These are phyloP conservation scores for Oehlia diaphana DNA, from an alignment of 192 early-diverging fungal genomes.

Conservation along the genomic window DNA sequence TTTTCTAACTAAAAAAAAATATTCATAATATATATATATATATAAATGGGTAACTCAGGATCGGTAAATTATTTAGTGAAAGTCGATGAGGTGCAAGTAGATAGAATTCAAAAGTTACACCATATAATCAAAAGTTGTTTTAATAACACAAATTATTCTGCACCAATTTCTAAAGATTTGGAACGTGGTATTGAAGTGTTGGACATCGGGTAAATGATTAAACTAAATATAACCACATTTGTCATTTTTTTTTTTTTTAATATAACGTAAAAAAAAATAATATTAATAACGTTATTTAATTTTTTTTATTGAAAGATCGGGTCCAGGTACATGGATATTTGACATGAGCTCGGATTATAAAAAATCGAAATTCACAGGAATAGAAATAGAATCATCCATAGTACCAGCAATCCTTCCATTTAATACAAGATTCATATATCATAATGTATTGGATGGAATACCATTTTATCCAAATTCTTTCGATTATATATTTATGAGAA, in stretches of 20 bases:
- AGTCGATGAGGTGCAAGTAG: neutral
- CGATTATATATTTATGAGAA: neutral
- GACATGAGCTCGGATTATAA: neutral
- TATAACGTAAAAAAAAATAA: no score
- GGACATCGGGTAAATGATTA: neutral
- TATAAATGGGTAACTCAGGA: no score
- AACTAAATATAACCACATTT: neutral
- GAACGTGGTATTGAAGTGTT: neutral
- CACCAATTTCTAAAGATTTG: neutral
- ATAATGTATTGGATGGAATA: slow-evolving; percentile 11
- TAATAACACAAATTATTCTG: neutral
- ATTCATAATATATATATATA: no score
- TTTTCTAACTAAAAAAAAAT: no score
- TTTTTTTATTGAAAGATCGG: neutral
- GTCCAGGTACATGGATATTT: slow-evolving; percentile 18
- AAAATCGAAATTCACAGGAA: slow-evolving; percentile 3
- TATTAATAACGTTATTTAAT: no score
- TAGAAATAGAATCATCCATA: neutral
- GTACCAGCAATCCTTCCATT: neutral
- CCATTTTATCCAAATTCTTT: slow-evolving; percentile 1
- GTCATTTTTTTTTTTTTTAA: no score
- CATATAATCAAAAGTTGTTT: neutral
- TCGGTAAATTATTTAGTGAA: neutral
- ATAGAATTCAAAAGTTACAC: neutral
- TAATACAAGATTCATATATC: neutral